Percentiles rank a stretch among this genome's conserved stretches.
Evolutionary conservation across 208 protist genomes (phyloP).

Genomic region (Endotrypanum monterogeii): DNA sequence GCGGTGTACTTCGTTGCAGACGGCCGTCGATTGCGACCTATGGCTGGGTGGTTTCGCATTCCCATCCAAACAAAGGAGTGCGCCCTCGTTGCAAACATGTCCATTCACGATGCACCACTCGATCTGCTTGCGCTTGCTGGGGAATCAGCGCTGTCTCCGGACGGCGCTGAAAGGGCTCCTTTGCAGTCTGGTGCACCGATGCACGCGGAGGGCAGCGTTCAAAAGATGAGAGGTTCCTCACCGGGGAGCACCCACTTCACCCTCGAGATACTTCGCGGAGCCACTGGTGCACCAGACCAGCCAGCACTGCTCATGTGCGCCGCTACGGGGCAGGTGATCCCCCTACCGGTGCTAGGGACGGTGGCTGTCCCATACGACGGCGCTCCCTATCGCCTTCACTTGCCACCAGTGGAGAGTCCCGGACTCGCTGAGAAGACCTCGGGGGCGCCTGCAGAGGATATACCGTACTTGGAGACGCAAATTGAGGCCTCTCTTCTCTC

Average conservation of each 20-base stretch:
- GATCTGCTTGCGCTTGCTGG: background rate
- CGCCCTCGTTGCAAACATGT: conserved; percentile 36
- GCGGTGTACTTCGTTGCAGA: conserved; percentile 60
- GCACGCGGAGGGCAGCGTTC: too few relatives aligned
- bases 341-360: conserved; percentile 38
- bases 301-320: conserved; percentile 53
- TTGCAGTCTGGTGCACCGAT: too few relatives aligned
- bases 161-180: too few relatives aligned
- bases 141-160: background rate
- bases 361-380: conserved; percentile 44
- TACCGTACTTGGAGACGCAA: conserved; percentile 67
- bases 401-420: conserved; percentile 29
- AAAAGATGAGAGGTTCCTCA: too few relatives aligned
- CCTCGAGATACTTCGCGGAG: conserved; percentile 41
- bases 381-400: conserved; percentile 61
- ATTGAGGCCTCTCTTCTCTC: conserved; percentile 9
- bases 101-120: background rate
- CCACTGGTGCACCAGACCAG: conserved; percentile 8
- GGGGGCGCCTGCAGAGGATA: background rate
- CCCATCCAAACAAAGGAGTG: conserved; percentile 69
- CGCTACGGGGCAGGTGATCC: conserved; percentile 49
- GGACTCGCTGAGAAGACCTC: background rate
- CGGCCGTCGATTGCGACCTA: conserved; percentile 45
- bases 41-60: conserved; percentile 63
- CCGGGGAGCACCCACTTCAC: conserved; percentile 34